Evolutionary conservation across 1,284 basidiomycete genomes (phyloP), one percentile per base, ranked within the genome.

Genomic region (Apiotrichum montevideense): DNA sequence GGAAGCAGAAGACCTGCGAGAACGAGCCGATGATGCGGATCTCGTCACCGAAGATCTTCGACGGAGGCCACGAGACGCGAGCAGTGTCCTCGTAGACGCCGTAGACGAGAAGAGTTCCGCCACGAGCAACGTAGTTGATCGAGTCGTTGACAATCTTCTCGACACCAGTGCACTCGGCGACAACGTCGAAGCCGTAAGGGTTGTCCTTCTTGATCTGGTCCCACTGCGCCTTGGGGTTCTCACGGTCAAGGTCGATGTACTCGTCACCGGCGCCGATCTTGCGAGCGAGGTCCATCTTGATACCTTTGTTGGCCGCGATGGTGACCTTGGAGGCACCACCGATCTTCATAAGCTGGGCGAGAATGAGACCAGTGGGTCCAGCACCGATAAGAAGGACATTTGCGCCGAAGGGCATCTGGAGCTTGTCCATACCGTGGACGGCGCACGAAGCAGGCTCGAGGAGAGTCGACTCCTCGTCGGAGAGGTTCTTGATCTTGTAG

Each of bases 371-470:
- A 51, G 83, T 87, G 1, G 90, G 89, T 35, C 75, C 75, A 39
- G 75, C 72, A 62, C 78, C 78, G 61, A 92, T 81, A 55, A 92
- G 79, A 47, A 92, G 81, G 13, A 85, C 87, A 56, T 89, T 87
- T 46, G 85, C 79, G 40, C 90, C 90, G 59, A 90, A 86, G n/a
- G 85, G 81, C 34, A 87, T 84, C 58, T 80, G 81, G 53, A 93
- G 81, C 71, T 88, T 89, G 78, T 92, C 90, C 59, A 90, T 81
- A 11, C 90, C 90, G 75, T 93, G 90, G 54, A 93, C 83, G 14
- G 90, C 90, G 71, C 90, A 93, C 13, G 89, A 85, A 4, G 89
- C 87, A n/a, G 90, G 90, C 73, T 93, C 90, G 54, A 92, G 79
- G n/a, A 93, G 81, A 4, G 88, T 90, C 0, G 90, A 86, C 67